These are phyloP conservation scores for Epichloe hybrida DNA, from an alignment of 2,329 filamentous ascomycete species.

Conservation along the genomic window DNA sequence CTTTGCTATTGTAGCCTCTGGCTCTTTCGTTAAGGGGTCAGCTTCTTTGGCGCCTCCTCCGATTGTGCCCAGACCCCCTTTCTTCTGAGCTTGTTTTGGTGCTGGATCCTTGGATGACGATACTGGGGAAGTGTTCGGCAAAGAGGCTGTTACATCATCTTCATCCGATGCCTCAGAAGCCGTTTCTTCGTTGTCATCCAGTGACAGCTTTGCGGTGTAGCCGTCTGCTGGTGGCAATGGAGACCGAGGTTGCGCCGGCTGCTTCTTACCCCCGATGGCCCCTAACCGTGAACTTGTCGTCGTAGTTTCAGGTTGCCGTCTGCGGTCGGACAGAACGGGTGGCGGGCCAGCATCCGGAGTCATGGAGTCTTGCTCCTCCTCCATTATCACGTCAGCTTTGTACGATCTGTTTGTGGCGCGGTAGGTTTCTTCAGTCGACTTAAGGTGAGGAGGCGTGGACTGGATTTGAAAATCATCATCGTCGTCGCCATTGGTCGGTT, in stretches of 20 bases:
- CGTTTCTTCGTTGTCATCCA: slow-evolving; percentile 24
- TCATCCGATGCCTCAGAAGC: slow-evolving; percentile 28
- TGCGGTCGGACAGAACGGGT: slow-evolving; percentile 6
- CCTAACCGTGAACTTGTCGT: slow-evolving; percentile 18
- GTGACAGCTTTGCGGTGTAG: slow-evolving; percentile 3
- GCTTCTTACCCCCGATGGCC: slow-evolving; percentile 21
- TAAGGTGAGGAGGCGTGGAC: slow-evolving; percentile 28
- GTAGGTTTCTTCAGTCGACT: slow-evolving; percentile 13
- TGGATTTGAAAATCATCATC: slow-evolving; percentile 41
- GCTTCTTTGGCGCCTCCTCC: slow-evolving; percentile 19
- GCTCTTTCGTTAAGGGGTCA: slow-evolving; percentile 3
- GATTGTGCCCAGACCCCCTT: slow-evolving; percentile 27
- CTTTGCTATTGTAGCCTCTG: not conserved
- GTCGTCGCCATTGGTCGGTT: slow-evolving; percentile 17
- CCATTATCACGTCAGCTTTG: slow-evolving; percentile 19
- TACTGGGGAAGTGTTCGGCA: slow-evolving; percentile 10
- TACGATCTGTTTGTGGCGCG: slow-evolving; percentile 5
- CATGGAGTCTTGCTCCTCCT: slow-evolving; percentile 16
- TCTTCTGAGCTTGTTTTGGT: slow-evolving; percentile 8
- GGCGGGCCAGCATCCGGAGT: slow-evolving; percentile 10
- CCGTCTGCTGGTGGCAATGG: slow-evolving; percentile 6
- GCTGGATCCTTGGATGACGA: slow-evolving; percentile 11
- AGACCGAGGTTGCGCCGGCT: slow-evolving; percentile 13
- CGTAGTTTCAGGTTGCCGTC: slow-evolving; percentile 9
- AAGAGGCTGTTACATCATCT: slow-evolving; percentile 15